Base-by-base conservation (phyloP, 768 basidiomycete species). In the Coprinopsis sp. region DNA sequence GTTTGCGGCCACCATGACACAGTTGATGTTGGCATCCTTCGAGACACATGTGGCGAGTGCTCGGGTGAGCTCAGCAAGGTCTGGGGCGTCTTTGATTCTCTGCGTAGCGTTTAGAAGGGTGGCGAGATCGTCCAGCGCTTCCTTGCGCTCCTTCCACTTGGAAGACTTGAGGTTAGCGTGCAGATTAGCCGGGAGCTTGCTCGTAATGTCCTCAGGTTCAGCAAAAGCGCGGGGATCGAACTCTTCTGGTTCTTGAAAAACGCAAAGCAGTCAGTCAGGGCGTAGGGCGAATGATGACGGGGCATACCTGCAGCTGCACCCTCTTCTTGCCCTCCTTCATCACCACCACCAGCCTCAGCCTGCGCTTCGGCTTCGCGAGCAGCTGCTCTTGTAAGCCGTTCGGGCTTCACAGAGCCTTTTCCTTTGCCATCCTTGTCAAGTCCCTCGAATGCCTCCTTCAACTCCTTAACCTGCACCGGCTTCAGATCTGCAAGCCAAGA, bases 121-220 rank as follows among this genome's bases (percentile, higher is more conserved):
- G 36, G 82, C 72, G 19, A 95, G 73, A 22, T 91, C 90, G 53
- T 96, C 93, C 25, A 98, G 70, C 2, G 79, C 87, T 56, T 94
- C 89, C 59, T 97, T 93, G 31, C 91, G 81, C 54, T 99, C 96
- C 60, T 99, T 98, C 96, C 96, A 99, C 65, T 98, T 97, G 0
- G 91, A 82, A 3, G 96, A 98, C 19, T 82, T 78, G 40, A 99
- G 73, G 41, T 77, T 71, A 2, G 82, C 71, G 48, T 88, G 80
- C 50, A 97, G 72, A 46, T 83, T 82, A 2, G 79, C 62, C 0
- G 96, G 87, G 33, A 97, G 73, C 53, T 85, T 84, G 2, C 80
- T 64, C 18, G 84, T 71, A 46, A 96, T 81, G 59, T 93, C 79
- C 31, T 91, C 81, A 12, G 85, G 82, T 57, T 95, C 91, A 3